Percentiles rank a stretch among this genome's conserved stretches.
phyloP scores from a whole-genome alignment of 169 alveolate species.

The Besnoitia besnoiti region DNA sequence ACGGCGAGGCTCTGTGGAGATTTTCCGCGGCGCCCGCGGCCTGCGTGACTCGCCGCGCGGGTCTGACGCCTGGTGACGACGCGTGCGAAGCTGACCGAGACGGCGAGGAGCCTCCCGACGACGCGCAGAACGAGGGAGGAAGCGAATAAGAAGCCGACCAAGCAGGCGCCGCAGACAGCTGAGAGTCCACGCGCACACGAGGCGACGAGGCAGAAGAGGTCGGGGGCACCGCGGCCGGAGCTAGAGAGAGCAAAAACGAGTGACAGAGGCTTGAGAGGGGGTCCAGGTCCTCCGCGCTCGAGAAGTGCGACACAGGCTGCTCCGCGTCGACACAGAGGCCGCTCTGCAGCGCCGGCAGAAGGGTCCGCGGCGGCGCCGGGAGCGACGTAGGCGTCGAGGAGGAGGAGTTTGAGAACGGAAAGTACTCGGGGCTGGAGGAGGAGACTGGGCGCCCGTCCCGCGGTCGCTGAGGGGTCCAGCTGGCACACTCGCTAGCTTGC shows the following conservation, averaged over 20 bases:
- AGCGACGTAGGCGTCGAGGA: neutral
- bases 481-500: too few relatives aligned
- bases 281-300: neutral
- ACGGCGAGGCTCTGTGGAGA: too few relatives aligned
- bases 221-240: neutral
- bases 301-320: neutral
- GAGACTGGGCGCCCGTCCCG: neutral
- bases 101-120: neutral
- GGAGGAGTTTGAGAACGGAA: neutral
- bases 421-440: neutral
- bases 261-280: conserved; percentile 6
- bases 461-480: too few relatives aligned
- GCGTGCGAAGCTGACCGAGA: neutral
- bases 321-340: neutral
- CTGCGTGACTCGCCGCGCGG: too few relatives aligned
- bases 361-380: neutral
- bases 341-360: neutral
- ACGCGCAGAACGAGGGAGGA: neutral
- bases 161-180: neutral
- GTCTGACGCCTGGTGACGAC: too few relatives aligned
- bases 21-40: too few relatives aligned
- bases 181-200: neutral
- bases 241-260: neutral
- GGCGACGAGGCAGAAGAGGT: neutral
- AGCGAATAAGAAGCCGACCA: neutral